A percentile compares a stretch with the other conserved stretches of the same genome.
These are phyloP conservation scores for Fusarium multiceps DNA, from an alignment of 2,329 filamentous ascomycete genomes.

Conservation along the genomic window DNA sequence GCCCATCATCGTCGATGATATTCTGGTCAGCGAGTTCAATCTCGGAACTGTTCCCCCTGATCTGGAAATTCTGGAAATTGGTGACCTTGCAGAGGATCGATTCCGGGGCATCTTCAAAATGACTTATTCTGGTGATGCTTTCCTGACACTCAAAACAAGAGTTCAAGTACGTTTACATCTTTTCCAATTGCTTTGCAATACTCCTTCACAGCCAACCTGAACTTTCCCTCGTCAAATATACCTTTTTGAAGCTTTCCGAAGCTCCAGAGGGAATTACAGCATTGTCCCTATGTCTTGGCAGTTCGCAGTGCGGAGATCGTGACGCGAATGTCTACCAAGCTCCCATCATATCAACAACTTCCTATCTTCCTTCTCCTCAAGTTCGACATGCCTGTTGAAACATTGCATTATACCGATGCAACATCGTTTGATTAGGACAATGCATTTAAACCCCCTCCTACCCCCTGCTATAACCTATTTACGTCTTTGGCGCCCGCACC, in stretches of 20 bases:
- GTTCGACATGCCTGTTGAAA: not conserved
- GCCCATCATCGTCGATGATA: conserved; percentile 99
- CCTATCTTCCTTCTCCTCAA: conserved; percentile 1
- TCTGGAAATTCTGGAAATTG: conserved; percentile 96
- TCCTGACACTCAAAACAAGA: conserved; percentile 91
- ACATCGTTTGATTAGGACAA: conserved; percentile 27
- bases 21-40: conserved; percentile 97
- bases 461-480: conserved; percentile 7
- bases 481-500: conserved; percentile 23
- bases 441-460: conserved; percentile 21
- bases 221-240: conserved; percentile 2
- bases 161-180: conserved; percentile 76
- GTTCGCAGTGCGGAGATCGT: conserved; percentile 3
- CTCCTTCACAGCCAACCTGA: not conserved
- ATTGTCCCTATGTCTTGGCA: not conserved
- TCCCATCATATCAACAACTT: conserved; percentile 10
- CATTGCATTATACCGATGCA: conserved; percentile 19
- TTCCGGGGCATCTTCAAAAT: conserved; percentile 99
- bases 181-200: conserved; percentile 4
- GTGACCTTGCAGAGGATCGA: conserved; percentile 94
- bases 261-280: conserved; percentile 2
- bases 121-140: conserved; percentile 96
- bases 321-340: conserved; percentile 11
- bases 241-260: conserved; percentile 4
- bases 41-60: conserved; percentile 94